phyloP scores from a whole-genome alignment of 495 filamentous ascomycete genomes.

The Cryomyces antarcticus region DNA sequence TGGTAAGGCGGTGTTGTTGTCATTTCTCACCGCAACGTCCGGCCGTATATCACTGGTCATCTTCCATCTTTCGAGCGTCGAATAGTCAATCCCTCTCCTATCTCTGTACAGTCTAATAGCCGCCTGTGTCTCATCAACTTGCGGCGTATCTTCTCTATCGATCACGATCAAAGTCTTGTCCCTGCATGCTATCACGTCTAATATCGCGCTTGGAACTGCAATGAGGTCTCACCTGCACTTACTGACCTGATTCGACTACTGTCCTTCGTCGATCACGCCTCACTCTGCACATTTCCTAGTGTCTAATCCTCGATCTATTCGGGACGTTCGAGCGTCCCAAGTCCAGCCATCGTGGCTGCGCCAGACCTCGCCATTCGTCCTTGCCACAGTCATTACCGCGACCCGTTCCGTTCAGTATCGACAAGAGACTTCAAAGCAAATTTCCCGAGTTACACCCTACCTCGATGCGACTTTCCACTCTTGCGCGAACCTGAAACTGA shows the following conservation, averaged over 20 bases:
- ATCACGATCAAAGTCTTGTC: background rate
- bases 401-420: slow-evolving; percentile 1
- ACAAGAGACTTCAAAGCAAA: background rate
- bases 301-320: background rate
- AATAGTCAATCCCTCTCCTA: background rate
- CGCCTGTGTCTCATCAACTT: background rate
- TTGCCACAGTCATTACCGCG: slow-evolving; percentile 5
- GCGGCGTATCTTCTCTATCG: background rate
- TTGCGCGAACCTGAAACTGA: background rate
- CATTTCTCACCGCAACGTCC: background rate
- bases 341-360: slow-evolving; percentile 8
- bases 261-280: background rate
- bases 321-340: slow-evolving; percentile 5
- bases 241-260: background rate
- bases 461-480: background rate
- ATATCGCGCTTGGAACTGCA: background rate
- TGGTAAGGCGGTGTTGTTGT: background rate
- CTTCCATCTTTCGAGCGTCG: background rate
- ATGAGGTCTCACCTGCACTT: background rate
- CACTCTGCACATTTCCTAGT: background rate
- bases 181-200: too few relatives aligned
- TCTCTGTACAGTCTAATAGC: background rate
- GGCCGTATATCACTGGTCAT: background rate
- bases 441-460: background rate
- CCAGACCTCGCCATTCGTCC: slow-evolving; percentile 3